Evolutionary conservation across 2,329 filamentous ascomycete species (phyloP), one percentile per base, ranked within the genome.

Genomic region (Cladophialophora carrionii): DNA sequence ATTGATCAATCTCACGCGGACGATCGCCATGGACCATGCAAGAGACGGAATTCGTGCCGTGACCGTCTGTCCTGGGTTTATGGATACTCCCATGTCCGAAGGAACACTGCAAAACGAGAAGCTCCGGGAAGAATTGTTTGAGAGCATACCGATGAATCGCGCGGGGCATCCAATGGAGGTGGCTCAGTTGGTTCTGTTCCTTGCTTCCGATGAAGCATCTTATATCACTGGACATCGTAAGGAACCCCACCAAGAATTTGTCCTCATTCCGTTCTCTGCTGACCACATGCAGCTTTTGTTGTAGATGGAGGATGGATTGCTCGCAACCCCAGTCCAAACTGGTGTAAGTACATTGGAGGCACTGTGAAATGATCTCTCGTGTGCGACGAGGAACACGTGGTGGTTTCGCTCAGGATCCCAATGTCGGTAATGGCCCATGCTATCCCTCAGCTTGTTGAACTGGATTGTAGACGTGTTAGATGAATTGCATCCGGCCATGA

Each of bases 201-300:
- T 49, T 3, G 46, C 63, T 46, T 65, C 63, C 14, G 58, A 65
- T 5, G 63, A 65, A 48, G 63, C 63, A 34, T 65, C 63, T 54
- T 65, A 65, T 48, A 62, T 65, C 22, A 65, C 63, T 53, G 63
- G 63, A 20, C 63, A 65, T 57, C 58, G 63, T 65, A 49, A 65
- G 63, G 17, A n/a, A 49, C 29, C 29, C 53, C 37, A 60, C 12
- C 29, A 2, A 20, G 9, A 58, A 34, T 10, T 37, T 51, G 1
- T 46, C 37, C 37, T 46, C 20, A 52, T 53, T n/a, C 24, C 10
- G 32, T 12, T 32, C 31, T 56, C 37, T 43, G 46, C 43, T 65
- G 29, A 65, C 52, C 52, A 46, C 41, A 48, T 34, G 48, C 63
- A 65, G 63, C 63, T 1, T 62, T 65, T 29, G 17, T 65, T 26